Evolutionary conservation across 495 filamentous ascomycete genomes (phyloP).

Genomic region (Echria macrotheca): DNA sequence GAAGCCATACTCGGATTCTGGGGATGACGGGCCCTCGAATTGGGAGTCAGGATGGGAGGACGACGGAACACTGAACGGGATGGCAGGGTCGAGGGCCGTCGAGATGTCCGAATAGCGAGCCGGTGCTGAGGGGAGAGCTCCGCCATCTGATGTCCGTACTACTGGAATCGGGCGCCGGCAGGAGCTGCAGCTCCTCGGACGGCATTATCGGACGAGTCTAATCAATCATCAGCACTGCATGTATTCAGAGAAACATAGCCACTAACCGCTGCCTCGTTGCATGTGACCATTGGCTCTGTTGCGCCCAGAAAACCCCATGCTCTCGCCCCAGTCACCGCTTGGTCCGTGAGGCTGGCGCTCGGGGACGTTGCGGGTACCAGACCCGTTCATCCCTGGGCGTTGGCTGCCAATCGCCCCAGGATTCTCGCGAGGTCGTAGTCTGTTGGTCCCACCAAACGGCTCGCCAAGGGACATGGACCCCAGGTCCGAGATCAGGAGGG

Average conservation of each 20-base stretch:
- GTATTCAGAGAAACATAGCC: neutral
- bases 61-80: too few species aligned
- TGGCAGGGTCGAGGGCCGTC: too few species aligned
- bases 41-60: too few species aligned
- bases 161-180: slow-evolving; percentile 26
- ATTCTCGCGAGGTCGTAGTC: slow-evolving; percentile 35
- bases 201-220: slow-evolving; percentile 33
- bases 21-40: too few species aligned
- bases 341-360: slow-evolving; percentile 82
- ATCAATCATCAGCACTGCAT: neutral
- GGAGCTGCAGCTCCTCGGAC: slow-evolving; percentile 20
- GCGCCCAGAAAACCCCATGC: slow-evolving; percentile 60
- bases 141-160: slow-evolving; percentile 3
- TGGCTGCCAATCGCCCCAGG: slow-evolving; percentile 84
- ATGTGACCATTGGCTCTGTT: slow-evolving; percentile 76
- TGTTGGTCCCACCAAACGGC: slow-evolving; percentile 53
- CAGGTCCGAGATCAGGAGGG: slow-evolving; percentile 51
- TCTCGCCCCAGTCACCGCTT: slow-evolving; percentile 61
- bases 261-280: slow-evolving; percentile 67
- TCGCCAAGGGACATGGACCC: slow-evolving; percentile 61
- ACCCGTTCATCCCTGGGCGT: slow-evolving; percentile 62
- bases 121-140: neutral
- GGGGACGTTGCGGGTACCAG: slow-evolving; percentile 60
- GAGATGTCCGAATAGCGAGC: too few species aligned
- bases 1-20: too few species aligned